Percentiles rank a stretch among this genome's conserved stretches.
These are phyloP conservation scores for Tricladium varicosporioides DNA, from an alignment of 2,329 filamentous ascomycete genomes.

Conservation along the genomic window DNA sequence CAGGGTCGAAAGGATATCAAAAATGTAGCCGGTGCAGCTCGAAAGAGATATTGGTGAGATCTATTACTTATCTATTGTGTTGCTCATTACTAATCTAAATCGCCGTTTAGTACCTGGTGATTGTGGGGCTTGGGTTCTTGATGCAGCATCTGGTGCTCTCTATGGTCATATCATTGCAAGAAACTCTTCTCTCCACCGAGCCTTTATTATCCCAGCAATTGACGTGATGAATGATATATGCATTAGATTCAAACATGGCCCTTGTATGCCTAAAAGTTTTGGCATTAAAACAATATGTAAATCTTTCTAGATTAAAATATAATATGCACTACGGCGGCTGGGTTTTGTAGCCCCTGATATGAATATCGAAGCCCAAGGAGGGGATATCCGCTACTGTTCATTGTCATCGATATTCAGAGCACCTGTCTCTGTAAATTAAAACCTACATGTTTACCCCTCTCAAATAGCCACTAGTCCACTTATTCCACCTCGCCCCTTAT, in stretches of 20 bases:
- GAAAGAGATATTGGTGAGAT: background rate
- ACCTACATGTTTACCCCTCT: too few species aligned
- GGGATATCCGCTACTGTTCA: too few species aligned
- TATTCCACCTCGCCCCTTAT: too few species aligned
- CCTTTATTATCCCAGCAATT: constrained; percentile 1
- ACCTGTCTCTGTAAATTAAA: too few species aligned
- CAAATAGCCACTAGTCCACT: too few species aligned
- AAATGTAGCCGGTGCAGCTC: background rate
- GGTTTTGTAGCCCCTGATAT: too few species aligned
- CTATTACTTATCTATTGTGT: background rate
- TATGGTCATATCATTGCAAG: background rate
- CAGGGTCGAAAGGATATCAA: background rate
- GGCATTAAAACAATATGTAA: background rate
- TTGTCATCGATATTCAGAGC: too few species aligned
- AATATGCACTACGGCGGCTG: too few species aligned
- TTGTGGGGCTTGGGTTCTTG: background rate
- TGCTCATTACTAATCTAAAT: background rate
- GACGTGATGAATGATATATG: background rate
- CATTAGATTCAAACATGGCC: background rate
- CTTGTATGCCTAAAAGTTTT: background rate
- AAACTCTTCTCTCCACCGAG: background rate
- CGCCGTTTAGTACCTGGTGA: background rate
- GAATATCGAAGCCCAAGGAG: too few species aligned
- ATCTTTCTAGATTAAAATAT: background rate
- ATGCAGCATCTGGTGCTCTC: background rate